Evolutionary conservation across 768 basidiomycete genomes (phyloP), one percentile per base, ranked within the genome.

Genomic region (Mycena rebaudengoi): DNA sequence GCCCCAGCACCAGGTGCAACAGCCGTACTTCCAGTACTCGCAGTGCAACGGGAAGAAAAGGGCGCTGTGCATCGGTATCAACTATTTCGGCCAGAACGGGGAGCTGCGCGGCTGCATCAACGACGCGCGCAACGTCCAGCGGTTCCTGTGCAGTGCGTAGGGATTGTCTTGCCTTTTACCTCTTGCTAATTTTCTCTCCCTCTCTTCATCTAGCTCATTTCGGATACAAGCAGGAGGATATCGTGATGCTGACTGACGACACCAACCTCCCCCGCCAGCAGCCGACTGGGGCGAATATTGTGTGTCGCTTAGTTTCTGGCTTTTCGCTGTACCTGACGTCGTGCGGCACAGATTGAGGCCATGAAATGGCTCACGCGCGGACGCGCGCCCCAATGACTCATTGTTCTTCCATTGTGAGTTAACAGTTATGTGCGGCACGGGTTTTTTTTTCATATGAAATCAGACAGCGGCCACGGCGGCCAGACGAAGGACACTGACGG

Each of bases 391-490:
- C 1, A 90, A 95, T 65, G 95, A 97, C 69, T 89, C 95, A 4
- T 80, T 96, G 30, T 95, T 96, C 82, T 92, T 96, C 83, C 95
- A 96, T 67, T 96, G 92, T 91, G 61, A 59, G 86, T 75, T 1
- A 14, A 28, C 21, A 16, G 5, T 4, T 10, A 50, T 12, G 23
- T 25, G 23, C n/a, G 2, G 14, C 26, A 0, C 35, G 7, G n/a
- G 20, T 43, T 16, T 32, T 46, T 14, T 23, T 53, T 41, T 62
- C 23, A 54, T 50, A 56, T 14, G 3, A 23, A 48, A 14, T 41
- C 46, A 93, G 93, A 94, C 75, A 97, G 95, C 6, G 96, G 96
- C 14, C 97, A 99, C 67, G 97, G 97, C 35, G 96, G 95, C 14
- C 96, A 96, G 77, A 91, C 91, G 0, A 84, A 91, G 64, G 97